Evolutionary conservation across 495 filamentous ascomycete species (phyloP).

Genomic region (Penicillium malachiteum): DNA sequence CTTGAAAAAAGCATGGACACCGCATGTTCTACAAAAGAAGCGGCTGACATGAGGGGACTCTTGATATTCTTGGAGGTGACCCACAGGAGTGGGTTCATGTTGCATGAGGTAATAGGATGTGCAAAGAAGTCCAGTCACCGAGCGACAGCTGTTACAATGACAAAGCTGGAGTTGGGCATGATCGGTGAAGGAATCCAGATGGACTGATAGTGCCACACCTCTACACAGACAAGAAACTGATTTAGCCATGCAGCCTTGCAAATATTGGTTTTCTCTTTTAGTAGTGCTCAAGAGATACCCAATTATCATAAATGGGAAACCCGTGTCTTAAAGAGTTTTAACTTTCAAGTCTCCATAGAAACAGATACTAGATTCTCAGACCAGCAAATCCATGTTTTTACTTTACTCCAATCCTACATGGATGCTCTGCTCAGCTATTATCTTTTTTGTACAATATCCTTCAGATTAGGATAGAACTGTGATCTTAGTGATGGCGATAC

Average conservation of each 20-base stretch:
- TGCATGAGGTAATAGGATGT: conserved; percentile 50
- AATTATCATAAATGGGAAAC: too few species aligned
- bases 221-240: conserved; percentile 60
- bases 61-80: conserved; percentile 47
- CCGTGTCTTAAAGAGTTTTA: too few species aligned
- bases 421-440: too few species aligned
- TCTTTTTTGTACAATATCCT: too few species aligned
- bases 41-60: conserved; percentile 48
- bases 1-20: conserved; percentile 58
- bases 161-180: conserved; percentile 50
- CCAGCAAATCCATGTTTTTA: too few species aligned
- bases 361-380: too few species aligned
- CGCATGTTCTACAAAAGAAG: conserved; percentile 70
- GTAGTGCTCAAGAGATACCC: too few species aligned
- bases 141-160: conserved; percentile 64
- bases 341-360: too few species aligned
- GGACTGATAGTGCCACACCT: conserved; percentile 40
- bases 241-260: conserved; percentile 9
- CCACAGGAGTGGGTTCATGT: conserved; percentile 29
- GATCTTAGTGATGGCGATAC: too few species aligned
- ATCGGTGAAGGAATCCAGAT: conserved; percentile 28
- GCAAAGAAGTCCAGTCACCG: conserved; percentile 56
- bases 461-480: too few species aligned
- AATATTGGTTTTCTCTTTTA: neutral
- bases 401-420: too few species aligned